Percentiles rank a stretch among this genome's conserved stretches.
Evolutionary conservation across 2,329 filamentous ascomycete species (phyloP).

Genomic region (Sclerotinia trifoliorum): DNA sequence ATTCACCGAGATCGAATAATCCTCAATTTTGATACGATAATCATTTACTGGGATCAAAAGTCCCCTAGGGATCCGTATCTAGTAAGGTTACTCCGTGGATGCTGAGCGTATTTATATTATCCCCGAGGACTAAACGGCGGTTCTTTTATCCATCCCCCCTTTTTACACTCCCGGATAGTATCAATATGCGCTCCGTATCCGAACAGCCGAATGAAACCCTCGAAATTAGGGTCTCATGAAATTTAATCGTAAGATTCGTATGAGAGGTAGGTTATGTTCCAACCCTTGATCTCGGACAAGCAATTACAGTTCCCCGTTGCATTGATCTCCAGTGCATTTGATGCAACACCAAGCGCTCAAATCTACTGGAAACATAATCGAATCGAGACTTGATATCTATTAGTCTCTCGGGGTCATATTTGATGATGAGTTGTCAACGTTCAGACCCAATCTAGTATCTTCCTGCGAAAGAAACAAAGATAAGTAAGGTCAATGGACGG

Average conservation of each 20-base stretch:
- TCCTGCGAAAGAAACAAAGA: background rate
- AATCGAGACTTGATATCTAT: background rate
- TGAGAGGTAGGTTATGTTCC: background rate
- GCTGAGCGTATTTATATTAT: background rate
- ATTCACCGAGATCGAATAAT: background rate
- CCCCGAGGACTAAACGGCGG: background rate
- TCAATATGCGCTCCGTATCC: background rate
- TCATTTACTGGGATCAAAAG: background rate
- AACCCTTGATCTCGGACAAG: conserved; percentile 17
- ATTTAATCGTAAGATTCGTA: conserved; percentile 20
- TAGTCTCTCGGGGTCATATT: background rate
- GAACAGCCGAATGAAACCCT: conserved; percentile 19
- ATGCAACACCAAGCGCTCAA: conserved; percentile 10
- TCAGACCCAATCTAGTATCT: background rate
- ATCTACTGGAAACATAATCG: conserved; percentile 8
- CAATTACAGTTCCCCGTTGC: conserved; percentile 21
- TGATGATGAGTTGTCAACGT: conserved; percentile 7
- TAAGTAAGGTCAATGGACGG: conserved; percentile 3
- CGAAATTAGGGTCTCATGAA: conserved; percentile 13
- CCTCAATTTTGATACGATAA: background rate
- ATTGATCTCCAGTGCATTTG: conserved; percentile 24
- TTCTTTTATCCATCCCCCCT: conserved; percentile 6
- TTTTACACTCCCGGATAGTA: conserved; percentile 3
- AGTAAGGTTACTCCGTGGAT: background rate
- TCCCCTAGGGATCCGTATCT: background rate